Conservation (phyloP, 1,139 yeast genomes). For the Suhomyces atakaporum region DNA sequence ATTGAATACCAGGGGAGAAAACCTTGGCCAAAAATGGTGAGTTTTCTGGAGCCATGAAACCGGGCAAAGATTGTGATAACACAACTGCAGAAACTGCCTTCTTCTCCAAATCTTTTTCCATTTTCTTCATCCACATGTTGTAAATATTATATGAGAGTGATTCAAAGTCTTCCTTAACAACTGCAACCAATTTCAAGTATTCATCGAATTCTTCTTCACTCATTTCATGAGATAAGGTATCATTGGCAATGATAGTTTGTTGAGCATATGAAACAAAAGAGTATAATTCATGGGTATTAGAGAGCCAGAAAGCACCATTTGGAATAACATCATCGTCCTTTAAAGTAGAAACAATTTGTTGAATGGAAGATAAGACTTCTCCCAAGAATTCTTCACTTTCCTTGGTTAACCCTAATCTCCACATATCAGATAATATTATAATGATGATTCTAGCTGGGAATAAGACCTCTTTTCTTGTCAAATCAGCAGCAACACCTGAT, state of each 20-base stretch:
- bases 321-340: slow-evolving; percentile 87
- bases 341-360: slow-evolving; percentile 67
- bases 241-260: slow-evolving; percentile 82
- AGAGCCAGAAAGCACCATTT: slow-evolving; percentile 97
- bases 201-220: slow-evolving; percentile 89
- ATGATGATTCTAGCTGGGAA: slow-evolving; percentile 97
- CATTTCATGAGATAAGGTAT: slow-evolving; percentile 78
- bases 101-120: slow-evolving; percentile 88
- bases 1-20: slow-evolving; percentile 70
- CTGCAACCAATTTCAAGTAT: slow-evolving; percentile 84
- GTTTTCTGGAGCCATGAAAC: slow-evolving; percentile 87
- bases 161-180: slow-evolving; percentile 93
- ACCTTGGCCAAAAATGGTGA: slow-evolving; percentile 85
- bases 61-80: slow-evolving; percentile 92
- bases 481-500: slow-evolving; percentile 79
- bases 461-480: slow-evolving; percentile 86
- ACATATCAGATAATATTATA: slow-evolving; percentile 92
- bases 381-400: slow-evolving; percentile 92
- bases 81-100: slow-evolving; percentile 94
- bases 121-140: slow-evolving; percentile 96
- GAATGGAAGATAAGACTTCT: slow-evolving; percentile 85
- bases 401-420: slow-evolving; percentile 93
- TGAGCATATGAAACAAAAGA: slow-evolving; percentile 95
- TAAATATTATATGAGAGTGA: slow-evolving; percentile 90
- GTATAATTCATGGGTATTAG: slow-evolving; percentile 93